Conservation (phyloP, 306 rosid species). For the Inga leiocalycina region DNA sequence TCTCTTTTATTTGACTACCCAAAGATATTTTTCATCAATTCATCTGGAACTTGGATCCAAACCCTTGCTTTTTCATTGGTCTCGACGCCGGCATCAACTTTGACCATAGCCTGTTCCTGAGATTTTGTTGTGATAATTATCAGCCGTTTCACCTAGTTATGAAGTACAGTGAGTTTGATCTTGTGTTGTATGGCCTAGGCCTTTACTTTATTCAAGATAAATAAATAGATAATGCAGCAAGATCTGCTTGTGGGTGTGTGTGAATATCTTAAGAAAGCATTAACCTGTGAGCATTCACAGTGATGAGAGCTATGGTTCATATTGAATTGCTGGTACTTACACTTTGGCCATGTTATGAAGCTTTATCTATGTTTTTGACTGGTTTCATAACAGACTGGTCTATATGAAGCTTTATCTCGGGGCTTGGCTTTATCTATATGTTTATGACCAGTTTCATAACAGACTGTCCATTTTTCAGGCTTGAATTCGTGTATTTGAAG, state of each 20-base stretch:
- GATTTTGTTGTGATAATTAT: not conserved
- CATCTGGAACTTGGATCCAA: not conserved
- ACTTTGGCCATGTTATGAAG: too few relatives aligned
- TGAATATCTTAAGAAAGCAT: not conserved
- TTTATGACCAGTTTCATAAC: too few relatives aligned
- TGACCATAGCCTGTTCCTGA: not conserved
- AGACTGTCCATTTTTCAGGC: too few relatives aligned
- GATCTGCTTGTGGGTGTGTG: not conserved
- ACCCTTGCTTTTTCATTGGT: not conserved
- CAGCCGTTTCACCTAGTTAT: not conserved
- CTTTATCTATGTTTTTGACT: too few relatives aligned
- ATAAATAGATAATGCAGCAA: not conserved
- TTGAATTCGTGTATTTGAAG: too few relatives aligned
- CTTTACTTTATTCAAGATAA: not conserved
- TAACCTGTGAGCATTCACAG: not conserved
- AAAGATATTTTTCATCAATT: not conserved
- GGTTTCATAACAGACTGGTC: too few relatives aligned
- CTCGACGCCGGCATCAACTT: not conserved
- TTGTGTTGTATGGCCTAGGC: not conserved
- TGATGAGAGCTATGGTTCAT: too few relatives aligned
- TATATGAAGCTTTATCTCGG: too few relatives aligned
- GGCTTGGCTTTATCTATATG: too few relatives aligned
- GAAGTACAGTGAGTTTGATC: not conserved
- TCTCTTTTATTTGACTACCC: constrained; percentile 14
- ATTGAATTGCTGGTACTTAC: too few relatives aligned